Conservation (phyloP, 192 early-diverging fungal species). For the Anaeromyces robustus region DNA sequence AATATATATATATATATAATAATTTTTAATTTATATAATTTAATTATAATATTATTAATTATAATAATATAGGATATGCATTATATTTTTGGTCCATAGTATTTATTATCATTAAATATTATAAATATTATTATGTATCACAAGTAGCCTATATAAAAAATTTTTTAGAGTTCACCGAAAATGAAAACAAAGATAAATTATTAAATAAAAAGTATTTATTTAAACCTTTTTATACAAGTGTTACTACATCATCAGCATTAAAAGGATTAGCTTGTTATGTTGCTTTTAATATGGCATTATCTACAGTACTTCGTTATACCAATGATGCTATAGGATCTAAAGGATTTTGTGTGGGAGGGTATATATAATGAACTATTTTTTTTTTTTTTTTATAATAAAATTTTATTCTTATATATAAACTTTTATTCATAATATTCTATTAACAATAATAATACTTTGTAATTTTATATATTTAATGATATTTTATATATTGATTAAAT, state of each 20-base stretch:
- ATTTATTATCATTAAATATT: not conserved
- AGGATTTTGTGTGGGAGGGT: too few relatives aligned
- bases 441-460: too few relatives aligned
- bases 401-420: too few relatives aligned
- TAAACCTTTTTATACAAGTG: not conserved
- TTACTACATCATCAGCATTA: not conserved
- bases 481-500: too few relatives aligned
- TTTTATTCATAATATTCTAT: too few relatives aligned
- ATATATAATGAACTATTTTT: too few relatives aligned
- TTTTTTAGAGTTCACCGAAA: not conserved
- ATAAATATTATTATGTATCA: not conserved
- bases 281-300: not conserved
- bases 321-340: not conserved
- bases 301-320: not conserved
- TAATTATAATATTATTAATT: not conserved
- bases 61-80: not conserved
- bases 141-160: not conserved
- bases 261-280: not conserved
- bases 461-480: too few relatives aligned
- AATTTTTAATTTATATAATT: too few relatives aligned
- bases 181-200: not conserved
- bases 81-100: not conserved
- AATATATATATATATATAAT: too few relatives aligned
- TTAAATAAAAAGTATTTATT: not conserved
- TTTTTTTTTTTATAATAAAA: too few relatives aligned